Conservation (phyloP, 2,329 filamentous ascomycete species). For the Aspergillus piperis region DNA sequence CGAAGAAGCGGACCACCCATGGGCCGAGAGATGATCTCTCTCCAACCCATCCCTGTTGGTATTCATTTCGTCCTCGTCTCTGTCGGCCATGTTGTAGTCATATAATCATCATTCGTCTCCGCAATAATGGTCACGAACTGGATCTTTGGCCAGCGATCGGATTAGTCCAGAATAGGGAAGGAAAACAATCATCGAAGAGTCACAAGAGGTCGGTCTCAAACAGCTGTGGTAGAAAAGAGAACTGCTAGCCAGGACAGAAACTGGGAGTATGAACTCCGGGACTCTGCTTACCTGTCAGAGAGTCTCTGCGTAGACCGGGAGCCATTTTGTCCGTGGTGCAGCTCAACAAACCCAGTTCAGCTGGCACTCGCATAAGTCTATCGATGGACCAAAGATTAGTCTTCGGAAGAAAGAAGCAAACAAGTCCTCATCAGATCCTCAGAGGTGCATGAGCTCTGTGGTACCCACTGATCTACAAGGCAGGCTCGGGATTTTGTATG, state of each 20-base stretch:
- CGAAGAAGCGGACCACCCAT: neutral
- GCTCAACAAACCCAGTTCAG: neutral
- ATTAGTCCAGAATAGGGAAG: neutral
- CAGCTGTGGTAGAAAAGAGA: too few relatives aligned
- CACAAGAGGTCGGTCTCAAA: too few relatives aligned
- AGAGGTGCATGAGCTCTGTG: neutral
- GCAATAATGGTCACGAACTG: neutral
- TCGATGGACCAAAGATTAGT: neutral
- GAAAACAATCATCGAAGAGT: neutral
- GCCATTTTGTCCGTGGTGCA: neutral
- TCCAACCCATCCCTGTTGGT: too few relatives aligned
- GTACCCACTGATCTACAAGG: constrained; percentile 2
- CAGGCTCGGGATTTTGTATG: neutral
- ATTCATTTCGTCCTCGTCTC: neutral
- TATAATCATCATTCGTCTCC: neutral
- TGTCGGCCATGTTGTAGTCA: neutral
- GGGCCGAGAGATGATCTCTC: neutral
- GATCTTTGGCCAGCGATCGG: neutral
- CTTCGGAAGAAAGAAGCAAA: neutral
- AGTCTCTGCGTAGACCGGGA: neutral
- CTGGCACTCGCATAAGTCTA: neutral
- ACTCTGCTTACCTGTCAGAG: neutral
- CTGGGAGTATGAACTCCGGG: neutral
- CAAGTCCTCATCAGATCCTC: neutral
- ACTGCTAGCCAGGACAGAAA: neutral